These are phyloP conservation scores for Jatropha podagrica DNA, from an alignment of 441 rosid genomes.

Conservation along the genomic window DNA sequence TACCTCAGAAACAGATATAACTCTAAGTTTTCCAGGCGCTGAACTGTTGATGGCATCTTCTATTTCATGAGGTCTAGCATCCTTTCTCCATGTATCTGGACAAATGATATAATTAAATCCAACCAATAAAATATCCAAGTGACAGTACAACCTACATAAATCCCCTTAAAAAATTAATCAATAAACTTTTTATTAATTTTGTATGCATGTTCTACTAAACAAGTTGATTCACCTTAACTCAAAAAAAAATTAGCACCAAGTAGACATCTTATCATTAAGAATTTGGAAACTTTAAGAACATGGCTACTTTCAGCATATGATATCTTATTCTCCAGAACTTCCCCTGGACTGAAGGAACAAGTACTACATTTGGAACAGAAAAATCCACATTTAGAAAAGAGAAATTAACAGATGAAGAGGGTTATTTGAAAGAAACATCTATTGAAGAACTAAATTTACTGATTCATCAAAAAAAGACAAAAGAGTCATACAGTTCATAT, in stretches of 20 bases:
- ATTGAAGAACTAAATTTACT: neutral
- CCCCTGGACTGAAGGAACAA: neutral
- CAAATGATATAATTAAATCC: constrained; percentile 18
- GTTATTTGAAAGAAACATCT: neutral
- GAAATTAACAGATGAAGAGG: neutral
- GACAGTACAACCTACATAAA: neutral
- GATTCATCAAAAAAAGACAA: neutral
- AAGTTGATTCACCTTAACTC: neutral
- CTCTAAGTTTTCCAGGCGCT: constrained; percentile 75
- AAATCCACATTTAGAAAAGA: neutral
- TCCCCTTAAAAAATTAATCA: neutral
- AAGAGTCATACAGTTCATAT: neutral
- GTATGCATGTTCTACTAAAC: neutral
- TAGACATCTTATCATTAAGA: neutral
- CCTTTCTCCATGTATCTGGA: constrained; percentile 93
- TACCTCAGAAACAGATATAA: constrained; percentile 71
- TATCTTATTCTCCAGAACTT: no score
- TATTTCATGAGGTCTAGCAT: constrained; percentile 57
- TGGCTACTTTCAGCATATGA: neutral
- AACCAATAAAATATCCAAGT: constrained; percentile 10
- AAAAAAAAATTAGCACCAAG: neutral
- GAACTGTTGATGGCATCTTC: constrained; percentile 63
- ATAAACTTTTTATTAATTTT: neutral
- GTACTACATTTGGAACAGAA: neutral
- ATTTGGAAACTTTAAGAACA: neutral